A percentile compares a stretch with the other conserved stretches of the same genome.
phyloP scores from a whole-genome alignment of 768 basidiomycete species.

The Pleurotus cornucopiae region DNA sequence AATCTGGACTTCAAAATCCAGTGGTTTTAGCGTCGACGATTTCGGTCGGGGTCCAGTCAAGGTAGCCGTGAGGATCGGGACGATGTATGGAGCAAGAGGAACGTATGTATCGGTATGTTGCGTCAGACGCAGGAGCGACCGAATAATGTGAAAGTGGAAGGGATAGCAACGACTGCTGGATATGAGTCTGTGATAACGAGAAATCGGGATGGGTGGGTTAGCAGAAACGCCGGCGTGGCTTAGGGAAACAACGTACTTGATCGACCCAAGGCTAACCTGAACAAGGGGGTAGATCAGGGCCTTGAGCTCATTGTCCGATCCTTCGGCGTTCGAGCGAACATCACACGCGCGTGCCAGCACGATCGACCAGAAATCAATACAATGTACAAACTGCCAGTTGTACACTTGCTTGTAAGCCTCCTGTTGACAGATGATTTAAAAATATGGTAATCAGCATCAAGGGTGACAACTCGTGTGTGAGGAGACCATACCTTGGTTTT shows the following conservation, averaged over 20 bases:
- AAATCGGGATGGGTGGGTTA: slow-evolving; percentile 1
- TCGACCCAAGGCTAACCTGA: slow-evolving; percentile 89
- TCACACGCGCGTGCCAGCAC: slow-evolving; percentile 83
- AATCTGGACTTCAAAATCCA: slow-evolving; percentile 86
- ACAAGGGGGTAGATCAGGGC: slow-evolving; percentile 94
- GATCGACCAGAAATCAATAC: slow-evolving; percentile 92
- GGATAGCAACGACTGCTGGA: slow-evolving; percentile 91
- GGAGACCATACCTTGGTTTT: slow-evolving; percentile 63
- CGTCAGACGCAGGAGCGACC: slow-evolving; percentile 83
- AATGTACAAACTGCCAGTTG: slow-evolving; percentile 98
- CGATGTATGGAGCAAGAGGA: slow-evolving; percentile 80
- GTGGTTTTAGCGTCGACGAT: slow-evolving; percentile 78
- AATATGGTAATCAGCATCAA: background rate
- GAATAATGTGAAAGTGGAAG: slow-evolving; percentile 88
- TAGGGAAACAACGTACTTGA: slow-evolving; percentile 58
- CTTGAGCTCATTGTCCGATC: slow-evolving; percentile 71
- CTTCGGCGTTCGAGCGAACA: slow-evolving; percentile 44
- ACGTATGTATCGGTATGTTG: slow-evolving; percentile 83
- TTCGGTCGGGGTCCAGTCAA: slow-evolving; percentile 72
- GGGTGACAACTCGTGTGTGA: background rate
- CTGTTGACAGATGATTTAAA: slow-evolving; percentile 29
- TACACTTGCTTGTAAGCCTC: slow-evolving; percentile 94
- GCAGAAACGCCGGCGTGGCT: slow-evolving; percentile 9
- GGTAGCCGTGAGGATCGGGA: slow-evolving; percentile 79
- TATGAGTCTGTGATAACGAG: slow-evolving; percentile 58